Conservation (phyloP, 1,284 basidiomycete genomes). For the Ceraceosorus guamensis region DNA sequence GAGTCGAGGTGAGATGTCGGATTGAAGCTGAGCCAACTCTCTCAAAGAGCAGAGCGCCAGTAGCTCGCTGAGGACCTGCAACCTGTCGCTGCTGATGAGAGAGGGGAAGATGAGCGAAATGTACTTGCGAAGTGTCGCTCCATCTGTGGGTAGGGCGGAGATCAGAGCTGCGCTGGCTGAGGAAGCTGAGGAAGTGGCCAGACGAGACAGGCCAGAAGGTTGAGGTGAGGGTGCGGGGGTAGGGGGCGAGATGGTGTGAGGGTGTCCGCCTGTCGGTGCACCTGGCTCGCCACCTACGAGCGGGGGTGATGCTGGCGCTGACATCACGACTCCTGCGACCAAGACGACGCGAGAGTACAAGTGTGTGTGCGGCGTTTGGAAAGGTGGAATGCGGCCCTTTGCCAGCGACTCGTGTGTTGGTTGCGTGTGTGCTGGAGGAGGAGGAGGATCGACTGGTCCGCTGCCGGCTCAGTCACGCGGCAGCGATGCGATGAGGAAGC, state of each 20-base stretch:
- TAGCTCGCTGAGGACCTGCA: conserved; percentile 29
- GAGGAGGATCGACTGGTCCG: no score
- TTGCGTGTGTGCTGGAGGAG: no score
- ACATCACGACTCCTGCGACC: no score
- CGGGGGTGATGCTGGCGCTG: no score
- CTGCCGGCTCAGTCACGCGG: no score
- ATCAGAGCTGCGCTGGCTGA: conserved; percentile 1
- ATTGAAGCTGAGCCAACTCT: conserved; percentile 73
- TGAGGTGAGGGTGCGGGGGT: conserved; percentile 41
- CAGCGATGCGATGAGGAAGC: no score
- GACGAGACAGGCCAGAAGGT: conserved; percentile 23
- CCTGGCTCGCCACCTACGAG: no score
- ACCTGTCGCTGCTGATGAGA: conserved; percentile 9
- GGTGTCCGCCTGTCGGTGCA: neutral
- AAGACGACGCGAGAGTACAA: no score
- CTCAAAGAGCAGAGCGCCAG: conserved; percentile 54
- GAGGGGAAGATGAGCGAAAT: conserved; percentile 22
- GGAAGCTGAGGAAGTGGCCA: conserved; percentile 7
- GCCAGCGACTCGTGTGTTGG: no score
- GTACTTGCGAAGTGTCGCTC: conserved; percentile 23
- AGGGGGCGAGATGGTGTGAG: conserved; percentile 25
- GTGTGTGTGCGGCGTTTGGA: no score
- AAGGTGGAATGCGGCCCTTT: no score
- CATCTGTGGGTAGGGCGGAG: conserved; percentile 12
- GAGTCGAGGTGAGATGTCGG: conserved; percentile 66